Conservation (phyloP, 1,284 basidiomycete species). For the Fomitiporia mediterranea region DNA sequence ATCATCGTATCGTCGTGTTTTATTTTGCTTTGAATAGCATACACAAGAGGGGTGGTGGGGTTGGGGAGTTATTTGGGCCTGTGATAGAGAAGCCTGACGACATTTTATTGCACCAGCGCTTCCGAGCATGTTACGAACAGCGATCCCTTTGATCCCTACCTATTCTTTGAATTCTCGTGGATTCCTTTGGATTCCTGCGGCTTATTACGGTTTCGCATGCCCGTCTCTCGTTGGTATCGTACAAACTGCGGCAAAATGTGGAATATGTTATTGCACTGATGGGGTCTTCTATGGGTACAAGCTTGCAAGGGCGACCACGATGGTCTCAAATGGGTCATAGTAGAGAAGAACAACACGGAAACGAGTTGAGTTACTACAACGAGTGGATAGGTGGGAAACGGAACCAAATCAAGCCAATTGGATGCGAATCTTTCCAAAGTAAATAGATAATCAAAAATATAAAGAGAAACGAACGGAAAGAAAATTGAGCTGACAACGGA, state of each 20-base stretch:
- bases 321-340: not conserved
- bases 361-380: too few relatives aligned
- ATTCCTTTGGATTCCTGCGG: too few relatives aligned
- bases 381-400: not conserved
- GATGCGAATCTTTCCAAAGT: not conserved
- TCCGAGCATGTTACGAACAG: not conserved
- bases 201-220: not conserved
- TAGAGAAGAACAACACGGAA: not conserved
- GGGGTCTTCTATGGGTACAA: slow-evolving; percentile 5
- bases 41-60: not conserved
- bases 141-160: not conserved
- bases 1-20: too few relatives aligned
- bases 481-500: not conserved
- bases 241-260: not conserved
- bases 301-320: not conserved
- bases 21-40: not conserved
- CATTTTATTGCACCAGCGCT: not conserved
- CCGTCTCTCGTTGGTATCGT: not conserved
- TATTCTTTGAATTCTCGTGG: too few relatives aligned
- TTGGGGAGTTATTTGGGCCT: not conserved
- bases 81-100: slow-evolving; percentile 4
- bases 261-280: not conserved
- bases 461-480: not conserved
- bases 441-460: slow-evolving; percentile 7
- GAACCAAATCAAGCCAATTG: too few relatives aligned